A percentile compares a stretch with the other conserved stretches of the same genome.
These are phyloP conservation scores for Fusarium equiseti DNA, from an alignment of 2,329 filamentous ascomycete species.

Conservation along the genomic window DNA sequence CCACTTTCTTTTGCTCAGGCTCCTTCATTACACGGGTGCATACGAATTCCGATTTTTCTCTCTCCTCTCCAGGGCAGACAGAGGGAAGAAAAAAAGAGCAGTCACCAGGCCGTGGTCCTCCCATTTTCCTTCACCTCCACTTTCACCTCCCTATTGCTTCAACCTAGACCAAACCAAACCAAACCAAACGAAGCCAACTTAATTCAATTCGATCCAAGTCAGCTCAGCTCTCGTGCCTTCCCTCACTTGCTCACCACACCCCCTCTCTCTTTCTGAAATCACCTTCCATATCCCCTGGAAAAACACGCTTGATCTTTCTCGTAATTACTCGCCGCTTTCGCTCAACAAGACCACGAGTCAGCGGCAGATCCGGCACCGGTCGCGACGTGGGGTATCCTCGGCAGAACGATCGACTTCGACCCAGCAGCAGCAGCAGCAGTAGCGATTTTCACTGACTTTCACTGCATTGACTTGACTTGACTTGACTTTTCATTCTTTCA, in stretches of 20 bases:
- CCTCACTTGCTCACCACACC: conserved; percentile 31
- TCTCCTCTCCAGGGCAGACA: background rate
- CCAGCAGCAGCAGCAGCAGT: conserved; percentile 8
- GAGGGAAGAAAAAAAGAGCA: conserved; percentile 34
- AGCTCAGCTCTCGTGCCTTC: background rate
- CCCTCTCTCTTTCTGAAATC: conserved; percentile 32
- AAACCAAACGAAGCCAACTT: background rate
- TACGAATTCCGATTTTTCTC: conserved; percentile 25
- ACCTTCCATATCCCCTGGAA: conserved; percentile 21
- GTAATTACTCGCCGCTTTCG: conserved; percentile 49
- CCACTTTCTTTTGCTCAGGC: conserved; percentile 15
- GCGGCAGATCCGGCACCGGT: conserved; percentile 51
- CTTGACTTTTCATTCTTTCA: conserved; percentile 44
- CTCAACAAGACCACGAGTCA: conserved; percentile 47
- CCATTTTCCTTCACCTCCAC: conserved; percentile 40
- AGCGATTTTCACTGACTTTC: background rate
- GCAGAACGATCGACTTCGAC: conserved; percentile 47
- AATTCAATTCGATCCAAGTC: background rate
- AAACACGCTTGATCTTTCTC: conserved; percentile 33
- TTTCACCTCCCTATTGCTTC: conserved; percentile 5
- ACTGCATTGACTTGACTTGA: background rate
- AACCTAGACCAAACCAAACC: background rate
- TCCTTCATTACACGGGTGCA: conserved; percentile 33
- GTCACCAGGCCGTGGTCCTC: conserved; percentile 36
- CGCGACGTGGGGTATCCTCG: conserved; percentile 48